Evolutionary conservation across 257 asterid species (phyloP).

Genomic region (Leptodermis oblonga): DNA sequence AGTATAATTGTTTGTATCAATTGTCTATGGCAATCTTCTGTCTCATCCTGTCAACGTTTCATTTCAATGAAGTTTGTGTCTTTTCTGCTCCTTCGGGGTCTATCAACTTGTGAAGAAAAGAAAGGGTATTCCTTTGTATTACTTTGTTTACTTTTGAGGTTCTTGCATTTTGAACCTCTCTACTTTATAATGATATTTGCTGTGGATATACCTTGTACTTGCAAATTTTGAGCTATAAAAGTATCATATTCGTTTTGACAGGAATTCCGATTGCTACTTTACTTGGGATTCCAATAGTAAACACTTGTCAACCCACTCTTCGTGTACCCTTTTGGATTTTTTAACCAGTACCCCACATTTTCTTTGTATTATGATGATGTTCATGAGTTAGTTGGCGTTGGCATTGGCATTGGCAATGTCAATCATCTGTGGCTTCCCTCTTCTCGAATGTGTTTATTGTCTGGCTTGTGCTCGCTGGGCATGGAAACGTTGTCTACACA

Average conservation of each 20-base stretch:
- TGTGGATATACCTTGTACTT: background rate
- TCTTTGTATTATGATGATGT: background rate
- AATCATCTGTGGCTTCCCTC: slow-evolving; percentile 68
- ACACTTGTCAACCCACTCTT: background rate
- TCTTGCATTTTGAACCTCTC: background rate
- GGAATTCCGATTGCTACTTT: slow-evolving; percentile 1
- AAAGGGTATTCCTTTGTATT: background rate
- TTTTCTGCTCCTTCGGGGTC: background rate
- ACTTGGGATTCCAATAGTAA: background rate
- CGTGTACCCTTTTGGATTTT: background rate
- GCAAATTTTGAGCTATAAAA: background rate
- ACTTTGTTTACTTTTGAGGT: background rate
- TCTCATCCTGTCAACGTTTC: background rate
- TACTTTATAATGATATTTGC: background rate
- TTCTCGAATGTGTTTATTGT: slow-evolving; percentile 76
- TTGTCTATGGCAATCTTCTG: background rate
- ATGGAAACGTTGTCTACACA: slow-evolving; percentile 77
- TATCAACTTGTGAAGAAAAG: background rate
- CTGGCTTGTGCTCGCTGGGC: slow-evolving; percentile 77
- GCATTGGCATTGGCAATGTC: no score
- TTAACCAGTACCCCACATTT: background rate
- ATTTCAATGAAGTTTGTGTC: background rate
- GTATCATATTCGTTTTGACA: background rate
- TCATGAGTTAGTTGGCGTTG: slow-evolving; percentile 16
- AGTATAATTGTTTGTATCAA: background rate